Evolutionary conservation across 2,329 filamentous ascomycete species (phyloP).

Genomic region (Endoconidiophora polonica): DNA sequence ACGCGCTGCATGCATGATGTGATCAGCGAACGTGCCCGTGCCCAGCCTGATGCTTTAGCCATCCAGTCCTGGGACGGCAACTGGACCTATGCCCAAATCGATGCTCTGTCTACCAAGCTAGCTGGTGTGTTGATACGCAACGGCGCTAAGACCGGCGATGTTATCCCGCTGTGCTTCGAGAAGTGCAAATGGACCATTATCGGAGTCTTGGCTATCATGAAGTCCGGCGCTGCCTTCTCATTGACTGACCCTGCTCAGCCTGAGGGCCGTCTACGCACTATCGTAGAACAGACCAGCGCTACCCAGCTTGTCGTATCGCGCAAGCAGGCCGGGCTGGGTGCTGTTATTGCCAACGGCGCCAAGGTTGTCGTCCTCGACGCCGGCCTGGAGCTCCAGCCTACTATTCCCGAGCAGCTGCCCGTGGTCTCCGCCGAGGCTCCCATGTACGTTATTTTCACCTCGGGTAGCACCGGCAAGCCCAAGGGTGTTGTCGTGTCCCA

Average conservation of each 20-base stretch:
- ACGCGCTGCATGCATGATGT: conserved; percentile 30
- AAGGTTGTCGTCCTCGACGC: conserved; percentile 8
- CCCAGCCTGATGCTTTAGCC: conserved; percentile 24
- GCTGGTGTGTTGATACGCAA: conserved; percentile 23
- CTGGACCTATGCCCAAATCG: conserved; percentile 30
- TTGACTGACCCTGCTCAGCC: conserved; percentile 31
- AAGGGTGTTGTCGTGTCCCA: conserved; percentile 43
- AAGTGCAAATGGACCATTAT: conserved; percentile 31
- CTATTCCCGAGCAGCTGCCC: conserved; percentile 16
- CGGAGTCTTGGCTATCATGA: conserved; percentile 30
- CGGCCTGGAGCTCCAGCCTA: not conserved
- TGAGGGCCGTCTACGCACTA: conserved; percentile 27
- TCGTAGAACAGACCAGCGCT: conserved; percentile 27
- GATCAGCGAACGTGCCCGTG: conserved; percentile 23
- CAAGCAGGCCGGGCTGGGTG: conserved; percentile 23
- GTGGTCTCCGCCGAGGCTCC: conserved; percentile 26
- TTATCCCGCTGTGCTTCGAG: conserved; percentile 34
- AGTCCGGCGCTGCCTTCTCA: conserved; percentile 30
- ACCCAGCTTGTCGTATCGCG: conserved; percentile 25
- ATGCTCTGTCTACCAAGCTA: conserved; percentile 25
- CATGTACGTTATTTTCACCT: conserved; percentile 46
- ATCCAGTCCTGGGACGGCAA: conserved; percentile 34
- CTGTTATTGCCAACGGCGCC: conserved; percentile 19
- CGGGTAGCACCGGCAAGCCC: conserved; percentile 45
- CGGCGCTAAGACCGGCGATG: conserved; percentile 24